These are phyloP conservation scores for Xylaria sp. DNA, from an alignment of 2,329 filamentous ascomycete species.

Conservation along the genomic window DNA sequence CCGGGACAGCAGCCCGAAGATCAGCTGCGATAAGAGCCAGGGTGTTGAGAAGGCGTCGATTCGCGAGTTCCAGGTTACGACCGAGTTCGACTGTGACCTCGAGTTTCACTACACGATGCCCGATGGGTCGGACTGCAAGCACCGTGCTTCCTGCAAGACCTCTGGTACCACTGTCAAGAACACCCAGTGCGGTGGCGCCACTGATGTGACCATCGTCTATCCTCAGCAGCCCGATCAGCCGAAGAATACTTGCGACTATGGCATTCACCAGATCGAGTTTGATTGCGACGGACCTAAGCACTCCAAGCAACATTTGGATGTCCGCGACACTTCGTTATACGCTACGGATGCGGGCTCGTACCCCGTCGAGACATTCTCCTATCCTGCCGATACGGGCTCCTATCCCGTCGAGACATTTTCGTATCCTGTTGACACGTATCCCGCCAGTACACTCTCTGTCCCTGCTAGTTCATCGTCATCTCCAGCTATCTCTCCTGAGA, in stretches of 20 bases:
- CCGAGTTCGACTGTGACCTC: conserved; percentile 70
- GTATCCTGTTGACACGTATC: conserved; percentile 20
- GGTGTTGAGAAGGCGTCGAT: conserved; percentile 64
- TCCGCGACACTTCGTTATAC: conserved; percentile 19
- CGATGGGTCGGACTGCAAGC: conserved; percentile 76
- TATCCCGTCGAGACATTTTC: conserved; percentile 24
- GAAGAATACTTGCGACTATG: conserved; percentile 61
- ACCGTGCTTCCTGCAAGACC: conserved; percentile 61
- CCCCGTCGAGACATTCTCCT: conserved; percentile 23
- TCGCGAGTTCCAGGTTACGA: conserved; percentile 64
- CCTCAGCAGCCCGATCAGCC: conserved; percentile 53
- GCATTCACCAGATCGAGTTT: conserved; percentile 69
- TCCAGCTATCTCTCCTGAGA: conserved; percentile 21
- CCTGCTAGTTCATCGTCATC: conserved; percentile 24
- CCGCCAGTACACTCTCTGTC: conserved; percentile 18
- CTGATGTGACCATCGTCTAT: conserved; percentile 67
- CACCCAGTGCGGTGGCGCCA: conserved; percentile 88
- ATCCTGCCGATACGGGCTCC: conserved; percentile 23
- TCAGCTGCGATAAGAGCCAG: conserved; percentile 45
- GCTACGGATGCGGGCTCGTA: conserved; percentile 24
- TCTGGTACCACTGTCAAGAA: conserved; percentile 69
- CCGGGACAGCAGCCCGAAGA: conserved; percentile 49
- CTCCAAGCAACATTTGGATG: conserved; percentile 28
- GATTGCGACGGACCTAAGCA: conserved; percentile 53
- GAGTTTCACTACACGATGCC: conserved; percentile 86